Percentiles rank a stretch among this genome's conserved stretches.
These are phyloP conservation scores for Cyclotella baltica DNA, from an alignment of 108 stramenopile species.

Conservation along the genomic window DNA sequence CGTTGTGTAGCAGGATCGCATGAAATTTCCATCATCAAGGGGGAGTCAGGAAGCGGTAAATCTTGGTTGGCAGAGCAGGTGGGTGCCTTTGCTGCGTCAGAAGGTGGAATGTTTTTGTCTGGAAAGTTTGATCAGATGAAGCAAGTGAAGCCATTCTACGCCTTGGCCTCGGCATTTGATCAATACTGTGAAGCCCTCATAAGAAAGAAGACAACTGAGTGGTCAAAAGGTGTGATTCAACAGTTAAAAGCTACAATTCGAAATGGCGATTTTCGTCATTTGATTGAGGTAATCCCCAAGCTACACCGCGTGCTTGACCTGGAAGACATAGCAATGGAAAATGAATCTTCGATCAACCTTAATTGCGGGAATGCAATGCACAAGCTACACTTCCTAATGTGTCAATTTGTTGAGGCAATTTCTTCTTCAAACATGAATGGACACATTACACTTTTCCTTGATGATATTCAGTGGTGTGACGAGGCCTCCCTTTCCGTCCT, in stretches of 20 bases:
- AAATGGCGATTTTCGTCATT: background rate
- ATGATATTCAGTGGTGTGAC: too few relatives aligned
- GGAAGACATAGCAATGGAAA: background rate
- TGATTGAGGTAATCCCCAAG: background rate
- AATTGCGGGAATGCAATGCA: too few relatives aligned
- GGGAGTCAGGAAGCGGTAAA: slow-evolving; percentile 5
- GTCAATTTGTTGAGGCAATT: too few relatives aligned
- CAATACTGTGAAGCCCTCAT: background rate
- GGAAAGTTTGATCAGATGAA: slow-evolving; percentile 28
- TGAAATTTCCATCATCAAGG: background rate
- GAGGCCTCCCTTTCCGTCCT: too few relatives aligned
- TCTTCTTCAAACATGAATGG: too few relatives aligned
- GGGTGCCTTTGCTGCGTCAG: background rate
- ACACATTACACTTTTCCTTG: too few relatives aligned
- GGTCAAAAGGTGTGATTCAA: background rate
- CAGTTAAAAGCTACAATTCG: background rate
- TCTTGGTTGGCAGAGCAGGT: background rate
- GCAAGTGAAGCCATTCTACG: slow-evolving; percentile 7
- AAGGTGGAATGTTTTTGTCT: slow-evolving; percentile 5
- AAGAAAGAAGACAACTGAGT: background rate
- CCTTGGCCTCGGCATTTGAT: slow-evolving; percentile 14
- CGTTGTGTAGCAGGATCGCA: background rate
- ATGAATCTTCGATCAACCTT: too few relatives aligned
- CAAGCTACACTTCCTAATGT: too few relatives aligned
- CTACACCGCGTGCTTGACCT: background rate